A percentile compares a stretch with the other conserved stretches of the same genome.
Evolutionary conservation across 495 filamentous ascomycete species (phyloP).

Genomic region (Talaromyces ruber): DNA sequence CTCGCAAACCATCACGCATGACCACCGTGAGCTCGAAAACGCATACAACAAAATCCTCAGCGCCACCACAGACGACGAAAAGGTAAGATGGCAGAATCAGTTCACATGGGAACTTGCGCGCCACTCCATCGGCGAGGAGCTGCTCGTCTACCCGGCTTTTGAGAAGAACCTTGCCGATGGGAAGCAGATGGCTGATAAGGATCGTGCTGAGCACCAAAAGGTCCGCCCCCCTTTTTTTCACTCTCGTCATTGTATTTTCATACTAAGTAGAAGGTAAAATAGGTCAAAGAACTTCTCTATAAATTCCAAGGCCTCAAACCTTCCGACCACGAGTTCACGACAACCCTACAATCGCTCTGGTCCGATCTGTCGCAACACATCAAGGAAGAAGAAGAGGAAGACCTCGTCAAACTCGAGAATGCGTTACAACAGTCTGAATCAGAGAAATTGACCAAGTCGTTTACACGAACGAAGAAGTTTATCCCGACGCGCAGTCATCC

Average conservation of each 20-base stretch:
- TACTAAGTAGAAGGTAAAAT: constrained; percentile 7
- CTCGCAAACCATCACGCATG: constrained; percentile 47
- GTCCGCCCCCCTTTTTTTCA: constrained; percentile 19
- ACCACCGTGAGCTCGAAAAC: constrained; percentile 53
- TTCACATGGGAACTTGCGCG: constrained; percentile 67
- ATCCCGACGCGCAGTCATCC: constrained; percentile 51
- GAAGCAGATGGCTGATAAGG: constrained; percentile 44
- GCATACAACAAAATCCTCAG: constrained; percentile 50
- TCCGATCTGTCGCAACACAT: constrained; percentile 46
- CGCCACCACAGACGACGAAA: constrained; percentile 25
- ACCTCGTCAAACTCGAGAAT: constrained; percentile 44
- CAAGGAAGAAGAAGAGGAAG: constrained; percentile 48
- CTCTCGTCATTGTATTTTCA: not conserved
- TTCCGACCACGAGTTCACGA: constrained; percentile 36
- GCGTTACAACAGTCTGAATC: constrained; percentile 29
- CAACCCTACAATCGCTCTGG: constrained; percentile 46
- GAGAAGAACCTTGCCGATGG: constrained; percentile 49
- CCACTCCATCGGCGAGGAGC: constrained; percentile 57
- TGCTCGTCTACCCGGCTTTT: constrained; percentile 61
- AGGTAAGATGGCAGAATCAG: constrained; percentile 49
- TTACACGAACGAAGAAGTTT: constrained; percentile 53
- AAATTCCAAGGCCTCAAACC: constrained; percentile 49
- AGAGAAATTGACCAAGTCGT: constrained; percentile 37
- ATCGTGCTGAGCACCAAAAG: constrained; percentile 48
- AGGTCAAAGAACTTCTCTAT: constrained; percentile 58